Conservation (phyloP, 257 asterid species). For the Linderniella brevidens region DNA sequence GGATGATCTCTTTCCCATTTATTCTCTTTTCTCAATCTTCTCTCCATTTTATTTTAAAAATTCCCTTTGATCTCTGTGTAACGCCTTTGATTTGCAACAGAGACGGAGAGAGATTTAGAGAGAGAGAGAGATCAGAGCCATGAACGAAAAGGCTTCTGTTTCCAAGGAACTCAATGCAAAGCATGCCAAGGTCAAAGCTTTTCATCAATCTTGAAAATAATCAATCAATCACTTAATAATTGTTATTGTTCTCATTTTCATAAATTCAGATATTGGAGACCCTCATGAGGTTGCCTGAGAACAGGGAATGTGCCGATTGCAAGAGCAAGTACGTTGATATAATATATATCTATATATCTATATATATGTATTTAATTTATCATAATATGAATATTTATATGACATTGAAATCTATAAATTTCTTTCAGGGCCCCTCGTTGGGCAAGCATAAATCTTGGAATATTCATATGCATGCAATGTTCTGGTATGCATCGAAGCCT, state of each 20-base stretch:
- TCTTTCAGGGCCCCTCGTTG: conserved; percentile 74
- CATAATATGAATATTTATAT: not conserved
- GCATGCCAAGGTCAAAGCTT: conserved; percentile 46
- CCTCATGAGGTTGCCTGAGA: conserved; percentile 65
- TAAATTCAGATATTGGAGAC: conserved; percentile 62
- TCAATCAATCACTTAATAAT: not conserved
- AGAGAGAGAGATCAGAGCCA: conserved; percentile 4
- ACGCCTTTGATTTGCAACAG: too few species aligned
- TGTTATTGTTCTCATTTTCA: not conserved
- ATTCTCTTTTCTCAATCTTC: too few species aligned
- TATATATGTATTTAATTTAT: not conserved
- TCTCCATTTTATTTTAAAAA: too few species aligned
- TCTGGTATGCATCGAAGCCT: conserved; percentile 90
- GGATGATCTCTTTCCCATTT: too few species aligned
- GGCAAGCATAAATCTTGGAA: conserved; percentile 91
- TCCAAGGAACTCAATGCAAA: conserved; percentile 74
- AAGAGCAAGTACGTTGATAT: conserved; percentile 37
- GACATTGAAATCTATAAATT: not conserved
- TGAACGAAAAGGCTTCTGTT: conserved; percentile 75
- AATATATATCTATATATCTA: not conserved
- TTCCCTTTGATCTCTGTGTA: too few species aligned
- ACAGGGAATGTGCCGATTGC: conserved; percentile 91
- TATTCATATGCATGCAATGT: conserved; percentile 83
- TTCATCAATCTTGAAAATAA: not conserved
- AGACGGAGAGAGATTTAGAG: too few species aligned